A percentile compares a stretch with the other conserved stretches of the same genome.
Conservation (phyloP, 2,329 filamentous ascomycete species). For the Colletotrichum australisinense region DNA sequence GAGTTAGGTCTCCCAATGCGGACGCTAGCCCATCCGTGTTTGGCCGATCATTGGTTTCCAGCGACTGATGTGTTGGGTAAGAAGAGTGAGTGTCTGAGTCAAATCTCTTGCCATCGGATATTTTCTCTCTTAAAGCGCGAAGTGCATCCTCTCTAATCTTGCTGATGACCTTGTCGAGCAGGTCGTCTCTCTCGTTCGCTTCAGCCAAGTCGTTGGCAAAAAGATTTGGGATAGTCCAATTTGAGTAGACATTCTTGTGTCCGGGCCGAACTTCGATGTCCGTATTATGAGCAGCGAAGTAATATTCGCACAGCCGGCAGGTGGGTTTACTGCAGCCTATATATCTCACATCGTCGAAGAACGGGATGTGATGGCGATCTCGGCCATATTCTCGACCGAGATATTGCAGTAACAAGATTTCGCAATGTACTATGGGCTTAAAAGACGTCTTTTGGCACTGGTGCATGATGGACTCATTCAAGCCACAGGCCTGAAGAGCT, state of each 20-base stretch:
- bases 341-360: conserved; percentile 33
- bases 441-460: background rate
- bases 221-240: conserved; percentile 36
- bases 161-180: conserved; percentile 11
- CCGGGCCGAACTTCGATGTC: conserved; percentile 30
- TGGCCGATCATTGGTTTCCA: background rate
- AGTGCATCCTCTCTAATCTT: conserved; percentile 11
- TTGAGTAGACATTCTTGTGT: conserved; percentile 36
- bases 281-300: conserved; percentile 31
- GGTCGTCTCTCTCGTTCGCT: background rate
- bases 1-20: background rate
- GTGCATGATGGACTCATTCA: background rate
- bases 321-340: conserved; percentile 40
- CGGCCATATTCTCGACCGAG: background rate
- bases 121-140: conserved; percentile 11
- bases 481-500: background rate
- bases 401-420: conserved; percentile 31
- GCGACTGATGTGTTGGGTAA: conserved; percentile 2
- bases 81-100: conserved; percentile 15
- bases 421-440: conserved; percentile 32
- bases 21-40: background rate
- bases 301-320: conserved; percentile 38
- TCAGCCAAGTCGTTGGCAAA: background rate
- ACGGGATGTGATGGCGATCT: background rate
- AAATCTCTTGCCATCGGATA: conserved; percentile 9